Evolutionary conservation across 495 filamentous ascomycete genomes (phyloP).

Genomic region (Lindgomyces ingoldianus): DNA sequence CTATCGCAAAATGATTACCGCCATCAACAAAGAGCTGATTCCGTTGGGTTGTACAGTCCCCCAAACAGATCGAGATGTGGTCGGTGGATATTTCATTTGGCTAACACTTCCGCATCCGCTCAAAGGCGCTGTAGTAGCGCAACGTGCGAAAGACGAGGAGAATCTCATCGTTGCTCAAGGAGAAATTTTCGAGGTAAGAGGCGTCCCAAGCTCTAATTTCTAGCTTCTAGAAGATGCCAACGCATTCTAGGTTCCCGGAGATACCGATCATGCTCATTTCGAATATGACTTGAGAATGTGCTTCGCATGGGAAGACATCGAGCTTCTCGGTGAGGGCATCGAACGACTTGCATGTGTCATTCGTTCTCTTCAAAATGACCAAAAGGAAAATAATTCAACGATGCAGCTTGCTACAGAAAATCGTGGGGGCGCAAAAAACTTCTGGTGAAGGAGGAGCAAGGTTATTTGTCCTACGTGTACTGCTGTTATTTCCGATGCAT

Average conservation of each 20-base stretch:
- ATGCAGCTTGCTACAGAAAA: constrained; percentile 22
- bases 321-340: constrained; percentile 68
- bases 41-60: constrained; percentile 60
- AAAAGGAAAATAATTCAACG: constrained; percentile 3
- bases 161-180: constrained; percentile 59
- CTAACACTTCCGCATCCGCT: constrained; percentile 59
- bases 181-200: constrained; percentile 62
- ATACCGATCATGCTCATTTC: constrained; percentile 51
- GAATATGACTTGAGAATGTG: constrained; percentile 58
- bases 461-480: not conserved
- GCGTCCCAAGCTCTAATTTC: not conserved
- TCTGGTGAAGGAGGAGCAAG: constrained; percentile 22
- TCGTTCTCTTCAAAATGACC: constrained; percentile 37
- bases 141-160: constrained; percentile 55
- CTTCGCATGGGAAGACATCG: constrained; percentile 74
- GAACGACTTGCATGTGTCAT: constrained; percentile 58
- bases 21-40: constrained; percentile 58
- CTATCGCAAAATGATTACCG: constrained; percentile 54
- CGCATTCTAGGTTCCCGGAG: constrained; percentile 49
- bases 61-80: constrained; percentile 44
- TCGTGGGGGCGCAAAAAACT: constrained; percentile 21
- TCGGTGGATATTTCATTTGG: constrained; percentile 85
- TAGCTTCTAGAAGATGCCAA: not conserved
- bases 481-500: constrained; percentile 4
- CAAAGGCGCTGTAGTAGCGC: constrained; percentile 57